Evolutionary conservation across 2,329 filamentous ascomycete genomes (phyloP).

Genomic region (Epichloe uncinata): DNA sequence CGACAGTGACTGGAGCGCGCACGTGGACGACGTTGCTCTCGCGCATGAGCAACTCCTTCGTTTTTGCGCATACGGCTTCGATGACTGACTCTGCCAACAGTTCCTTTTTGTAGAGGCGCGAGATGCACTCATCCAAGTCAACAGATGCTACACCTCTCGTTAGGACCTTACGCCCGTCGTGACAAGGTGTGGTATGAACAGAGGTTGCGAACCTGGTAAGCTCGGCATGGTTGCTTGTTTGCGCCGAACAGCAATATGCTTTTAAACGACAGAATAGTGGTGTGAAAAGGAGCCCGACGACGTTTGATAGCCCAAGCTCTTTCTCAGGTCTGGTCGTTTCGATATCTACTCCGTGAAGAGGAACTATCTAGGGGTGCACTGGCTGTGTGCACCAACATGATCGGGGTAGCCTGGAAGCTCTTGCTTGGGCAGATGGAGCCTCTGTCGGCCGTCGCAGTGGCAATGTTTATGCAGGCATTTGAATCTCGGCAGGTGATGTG

Average conservation of each 20-base stretch:
- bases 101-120: constrained; percentile 92
- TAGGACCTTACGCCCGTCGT: not conserved
- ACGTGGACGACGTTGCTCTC: constrained; percentile 99
- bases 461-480: constrained; percentile 4
- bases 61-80: constrained; percentile 98
- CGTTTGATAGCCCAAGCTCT: not conserved
- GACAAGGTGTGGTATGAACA: not conserved
- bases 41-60: constrained; percentile 97
- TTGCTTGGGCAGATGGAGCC: not conserved
- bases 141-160: constrained; percentile 56
- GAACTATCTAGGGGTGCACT: constrained; percentile 21
- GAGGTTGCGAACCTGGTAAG: constrained; percentile 34
- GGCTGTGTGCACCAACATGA: constrained; percentile 28
- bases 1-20: constrained; percentile 85
- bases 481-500: not conserved
- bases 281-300: no score
- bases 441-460: constrained; percentile 7
- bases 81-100: constrained; percentile 94
- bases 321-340: constrained; percentile 10
- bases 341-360: constrained; percentile 23
- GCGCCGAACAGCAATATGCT: not conserved
- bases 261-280: not conserved
- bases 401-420: constrained; percentile 23
- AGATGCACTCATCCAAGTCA: constrained; percentile 97
- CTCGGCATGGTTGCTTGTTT: constrained; percentile 35